Percentiles rank a stretch among this genome's conserved stretches.
Conservation (phyloP, 2,329 filamentous ascomycete genomes). For the Emmonsia crescens region DNA sequence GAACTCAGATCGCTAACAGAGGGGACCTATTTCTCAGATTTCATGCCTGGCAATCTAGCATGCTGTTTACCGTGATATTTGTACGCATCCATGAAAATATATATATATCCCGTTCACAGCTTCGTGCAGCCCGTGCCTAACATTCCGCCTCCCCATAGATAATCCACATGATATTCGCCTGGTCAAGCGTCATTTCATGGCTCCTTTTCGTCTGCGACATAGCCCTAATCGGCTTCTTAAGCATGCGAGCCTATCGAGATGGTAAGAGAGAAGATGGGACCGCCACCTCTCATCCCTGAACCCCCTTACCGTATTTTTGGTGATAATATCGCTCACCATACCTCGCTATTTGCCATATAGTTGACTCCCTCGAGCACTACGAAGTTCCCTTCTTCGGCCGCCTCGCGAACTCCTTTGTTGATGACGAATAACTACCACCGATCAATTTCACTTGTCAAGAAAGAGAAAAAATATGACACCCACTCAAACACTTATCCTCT, state of each 20-base stretch:
- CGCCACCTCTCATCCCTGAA: background rate
- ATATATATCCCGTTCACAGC: background rate
- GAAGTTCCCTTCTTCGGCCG: slow-evolving; percentile 81
- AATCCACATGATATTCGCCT: slow-evolving; percentile 75
- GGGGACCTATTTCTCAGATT: slow-evolving; percentile 47
- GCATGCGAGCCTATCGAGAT: slow-evolving; percentile 72
- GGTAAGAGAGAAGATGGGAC: slow-evolving; percentile 40
- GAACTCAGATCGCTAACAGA: background rate
- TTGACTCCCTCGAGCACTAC: slow-evolving; percentile 56
- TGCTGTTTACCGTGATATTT: slow-evolving; percentile 64
- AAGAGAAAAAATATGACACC: background rate
- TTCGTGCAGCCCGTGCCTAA: background rate
- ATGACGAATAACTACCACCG: slow-evolving; percentile 55
- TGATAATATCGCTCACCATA: background rate
- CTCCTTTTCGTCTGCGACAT: slow-evolving; percentile 68
- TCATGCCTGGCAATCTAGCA: slow-evolving; percentile 87
- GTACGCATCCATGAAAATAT: slow-evolving; percentile 24
- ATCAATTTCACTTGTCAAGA: background rate
- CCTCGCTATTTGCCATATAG: slow-evolving; percentile 26
- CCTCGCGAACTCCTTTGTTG: slow-evolving; percentile 78
- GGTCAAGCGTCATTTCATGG: slow-evolving; percentile 77
- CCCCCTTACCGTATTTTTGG: background rate
- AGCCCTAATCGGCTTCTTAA: slow-evolving; percentile 62
- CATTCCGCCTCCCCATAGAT: slow-evolving; percentile 42
- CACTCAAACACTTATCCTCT: background rate